A percentile compares a stretch with the other conserved stretches of the same genome.
phyloP scores from a whole-genome alignment of 129 eudicot species.

The Escallonia herrerae region DNA sequence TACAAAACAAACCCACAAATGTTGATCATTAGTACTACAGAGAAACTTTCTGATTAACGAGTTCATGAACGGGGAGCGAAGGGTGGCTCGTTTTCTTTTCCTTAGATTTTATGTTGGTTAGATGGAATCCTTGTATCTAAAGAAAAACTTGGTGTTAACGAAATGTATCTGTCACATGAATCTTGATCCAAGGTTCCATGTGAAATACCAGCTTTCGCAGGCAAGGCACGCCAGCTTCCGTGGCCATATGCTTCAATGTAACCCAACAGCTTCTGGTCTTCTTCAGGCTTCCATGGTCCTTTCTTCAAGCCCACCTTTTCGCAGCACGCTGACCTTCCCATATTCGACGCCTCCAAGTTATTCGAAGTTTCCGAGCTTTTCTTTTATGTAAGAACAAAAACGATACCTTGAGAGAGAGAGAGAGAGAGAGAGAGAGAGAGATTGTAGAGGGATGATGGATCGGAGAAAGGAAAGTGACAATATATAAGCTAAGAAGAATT shows the following conservation, averaged over 20 bases:
- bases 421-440: background rate
- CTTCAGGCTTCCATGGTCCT: slow-evolving; percentile 80
- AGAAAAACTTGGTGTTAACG: too few species aligned
- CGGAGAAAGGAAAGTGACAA: background rate
- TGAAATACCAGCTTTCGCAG: slow-evolving; percentile 58
- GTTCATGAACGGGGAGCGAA: too few species aligned
- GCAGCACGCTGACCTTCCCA: slow-evolving; percentile 35
- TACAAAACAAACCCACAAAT: slow-evolving; percentile 11
- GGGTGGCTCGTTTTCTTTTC: too few species aligned
- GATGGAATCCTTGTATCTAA: too few species aligned
- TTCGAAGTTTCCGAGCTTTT: background rate
- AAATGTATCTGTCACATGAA: too few species aligned
- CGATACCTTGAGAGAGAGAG: too few species aligned
- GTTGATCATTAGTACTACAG: too few species aligned
- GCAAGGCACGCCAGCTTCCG: slow-evolving; percentile 78
- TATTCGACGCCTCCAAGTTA: background rate
- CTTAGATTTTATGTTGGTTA: too few species aligned
- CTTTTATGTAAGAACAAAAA: background rate
- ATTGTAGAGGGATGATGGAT: background rate
- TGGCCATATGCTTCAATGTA: slow-evolving; percentile 58
- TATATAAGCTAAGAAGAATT: too few species aligned
- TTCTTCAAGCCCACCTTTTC: slow-evolving; percentile 54
- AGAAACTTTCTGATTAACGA: too few species aligned
- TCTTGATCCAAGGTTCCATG: too few species aligned
- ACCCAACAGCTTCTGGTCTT: slow-evolving; percentile 56